Conservation (phyloP, 2,329 filamentous ascomycete species). For the Botrytis aclada region DNA sequence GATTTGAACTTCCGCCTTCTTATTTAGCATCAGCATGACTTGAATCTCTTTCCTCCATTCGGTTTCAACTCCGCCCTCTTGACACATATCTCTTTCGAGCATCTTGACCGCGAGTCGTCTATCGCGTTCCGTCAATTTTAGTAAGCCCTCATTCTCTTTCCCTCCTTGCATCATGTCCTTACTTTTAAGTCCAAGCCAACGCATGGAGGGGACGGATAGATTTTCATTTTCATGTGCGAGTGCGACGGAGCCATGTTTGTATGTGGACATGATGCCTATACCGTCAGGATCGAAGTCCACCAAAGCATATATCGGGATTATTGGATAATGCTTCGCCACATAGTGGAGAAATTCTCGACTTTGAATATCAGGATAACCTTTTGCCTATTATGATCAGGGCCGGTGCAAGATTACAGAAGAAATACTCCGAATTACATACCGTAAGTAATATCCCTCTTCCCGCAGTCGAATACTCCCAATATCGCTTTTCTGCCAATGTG, state of each 20-base stretch:
- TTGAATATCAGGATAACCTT: constrained; percentile 76
- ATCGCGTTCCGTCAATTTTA: constrained; percentile 39
- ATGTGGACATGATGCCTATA: constrained; percentile 68
- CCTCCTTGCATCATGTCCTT: constrained; percentile 27
- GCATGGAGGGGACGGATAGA: constrained; percentile 49
- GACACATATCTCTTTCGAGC: constrained; percentile 45
- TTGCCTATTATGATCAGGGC: constrained; percentile 52
- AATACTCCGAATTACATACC: constrained; percentile 41
- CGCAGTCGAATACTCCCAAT: constrained; percentile 49
- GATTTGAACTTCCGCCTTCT: constrained; percentile 76
- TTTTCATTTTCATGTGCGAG: constrained; percentile 56
- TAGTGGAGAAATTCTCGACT: constrained; percentile 63
- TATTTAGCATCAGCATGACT: constrained; percentile 67
- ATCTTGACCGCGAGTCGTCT: constrained; percentile 54
- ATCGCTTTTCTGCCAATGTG: constrained; percentile 56
- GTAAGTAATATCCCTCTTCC: constrained; percentile 67
- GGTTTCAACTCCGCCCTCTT: constrained; percentile 34
- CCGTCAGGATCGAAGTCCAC: constrained; percentile 78
- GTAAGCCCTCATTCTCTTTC: constrained; percentile 7
- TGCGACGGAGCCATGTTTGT: constrained; percentile 65
- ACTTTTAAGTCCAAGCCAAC: constrained; percentile 60
- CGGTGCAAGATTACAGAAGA: not conserved
- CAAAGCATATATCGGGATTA: constrained; percentile 58
- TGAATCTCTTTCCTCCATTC: constrained; percentile 59
- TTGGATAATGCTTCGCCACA: constrained; percentile 47